phyloP scores from a whole-genome alignment of 495 filamentous ascomycete species.

The Trichoderma erinaceum region DNA sequence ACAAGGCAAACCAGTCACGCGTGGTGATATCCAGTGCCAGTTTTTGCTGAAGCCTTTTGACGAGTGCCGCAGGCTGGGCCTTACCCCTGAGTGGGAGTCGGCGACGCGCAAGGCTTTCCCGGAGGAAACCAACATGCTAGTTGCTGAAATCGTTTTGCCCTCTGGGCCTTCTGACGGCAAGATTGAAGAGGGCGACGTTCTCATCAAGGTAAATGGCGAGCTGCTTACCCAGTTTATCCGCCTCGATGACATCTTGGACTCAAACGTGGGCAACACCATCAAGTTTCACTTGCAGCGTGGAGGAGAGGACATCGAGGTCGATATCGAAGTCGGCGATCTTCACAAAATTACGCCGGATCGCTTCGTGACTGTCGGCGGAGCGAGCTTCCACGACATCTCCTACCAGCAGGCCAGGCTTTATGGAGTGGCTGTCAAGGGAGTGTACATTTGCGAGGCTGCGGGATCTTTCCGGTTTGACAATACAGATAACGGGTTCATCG shows the following conservation, averaged over 20 bases:
- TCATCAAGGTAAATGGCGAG: slow-evolving; percentile 90
- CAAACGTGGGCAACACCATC: slow-evolving; percentile 69
- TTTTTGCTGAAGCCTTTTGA: slow-evolving; percentile 97
- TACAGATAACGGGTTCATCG: slow-evolving; percentile 84
- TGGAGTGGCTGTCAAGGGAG: slow-evolving; percentile 82
- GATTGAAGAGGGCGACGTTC: slow-evolving; percentile 91
- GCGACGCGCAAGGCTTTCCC: slow-evolving; percentile 75
- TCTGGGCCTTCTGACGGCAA: slow-evolving; percentile 80
- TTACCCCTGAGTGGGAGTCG: slow-evolving; percentile 80
- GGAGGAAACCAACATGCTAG: slow-evolving; percentile 92
- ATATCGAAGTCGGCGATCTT: slow-evolving; percentile 80
- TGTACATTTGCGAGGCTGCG: slow-evolving; percentile 91
- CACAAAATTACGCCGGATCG: slow-evolving; percentile 93
- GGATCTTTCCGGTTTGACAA: slow-evolving; percentile 93
- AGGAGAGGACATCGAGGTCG: slow-evolving; percentile 79
- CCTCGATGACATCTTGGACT: slow-evolving; percentile 90
- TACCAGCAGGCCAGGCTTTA: slow-evolving; percentile 95
- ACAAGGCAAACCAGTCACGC: slow-evolving; percentile 61
- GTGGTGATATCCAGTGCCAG: slow-evolving; percentile 96
- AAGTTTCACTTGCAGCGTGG: slow-evolving; percentile 78
- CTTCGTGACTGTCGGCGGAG: slow-evolving; percentile 89
- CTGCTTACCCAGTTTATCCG: slow-evolving; percentile 89
- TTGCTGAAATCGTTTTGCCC: slow-evolving; percentile 89
- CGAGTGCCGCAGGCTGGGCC: slow-evolving; percentile 85
- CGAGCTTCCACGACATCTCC: slow-evolving; percentile 88